Conservation (phyloP, 805 yeast species). For the Suhomyces kilbournensis region DNA sequence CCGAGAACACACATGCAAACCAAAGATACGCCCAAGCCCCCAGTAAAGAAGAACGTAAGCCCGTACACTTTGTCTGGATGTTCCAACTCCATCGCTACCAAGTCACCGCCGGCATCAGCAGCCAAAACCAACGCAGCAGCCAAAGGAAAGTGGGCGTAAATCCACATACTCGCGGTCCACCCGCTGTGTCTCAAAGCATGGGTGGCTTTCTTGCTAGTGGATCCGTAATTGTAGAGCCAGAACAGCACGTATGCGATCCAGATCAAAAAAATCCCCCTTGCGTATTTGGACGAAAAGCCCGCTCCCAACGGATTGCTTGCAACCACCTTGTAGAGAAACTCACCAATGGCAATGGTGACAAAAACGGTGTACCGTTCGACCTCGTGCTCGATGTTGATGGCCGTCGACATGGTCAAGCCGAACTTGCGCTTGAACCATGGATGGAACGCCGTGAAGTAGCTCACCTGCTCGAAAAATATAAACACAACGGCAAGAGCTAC, state of each 20-base stretch:
- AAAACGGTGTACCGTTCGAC: constrained; percentile 59
- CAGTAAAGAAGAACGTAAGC: constrained; percentile 49
- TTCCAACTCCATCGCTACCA: constrained; percentile 19
- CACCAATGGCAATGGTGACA: constrained; percentile 64
- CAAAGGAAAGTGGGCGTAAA: constrained; percentile 49
- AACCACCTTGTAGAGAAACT: constrained; percentile 53
- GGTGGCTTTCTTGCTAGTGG: constrained; percentile 45
- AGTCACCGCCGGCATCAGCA: constrained; percentile 58
- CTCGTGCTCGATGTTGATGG: constrained; percentile 64
- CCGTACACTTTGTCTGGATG: constrained; percentile 34
- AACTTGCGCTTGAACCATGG: constrained; percentile 46
- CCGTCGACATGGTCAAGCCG: constrained; percentile 49
- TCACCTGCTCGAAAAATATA: constrained; percentile 39
- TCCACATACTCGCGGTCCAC: constrained; percentile 44
- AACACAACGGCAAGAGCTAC: constrained; percentile 43
- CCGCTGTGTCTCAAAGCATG: constrained; percentile 55
- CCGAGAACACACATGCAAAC: constrained; percentile 40
- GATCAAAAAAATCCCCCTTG: constrained; percentile 48
- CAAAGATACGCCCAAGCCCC: constrained; percentile 49
- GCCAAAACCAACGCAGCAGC: constrained; percentile 51
- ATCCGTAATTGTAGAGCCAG: constrained; percentile 56
- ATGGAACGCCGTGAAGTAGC: constrained; percentile 40
- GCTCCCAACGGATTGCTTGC: constrained; percentile 45
- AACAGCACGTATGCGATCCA: constrained; percentile 48
- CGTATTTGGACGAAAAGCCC: constrained; percentile 43